phyloP scores from a whole-genome alignment of 345 rosid species.

The Brassica incana region DNA sequence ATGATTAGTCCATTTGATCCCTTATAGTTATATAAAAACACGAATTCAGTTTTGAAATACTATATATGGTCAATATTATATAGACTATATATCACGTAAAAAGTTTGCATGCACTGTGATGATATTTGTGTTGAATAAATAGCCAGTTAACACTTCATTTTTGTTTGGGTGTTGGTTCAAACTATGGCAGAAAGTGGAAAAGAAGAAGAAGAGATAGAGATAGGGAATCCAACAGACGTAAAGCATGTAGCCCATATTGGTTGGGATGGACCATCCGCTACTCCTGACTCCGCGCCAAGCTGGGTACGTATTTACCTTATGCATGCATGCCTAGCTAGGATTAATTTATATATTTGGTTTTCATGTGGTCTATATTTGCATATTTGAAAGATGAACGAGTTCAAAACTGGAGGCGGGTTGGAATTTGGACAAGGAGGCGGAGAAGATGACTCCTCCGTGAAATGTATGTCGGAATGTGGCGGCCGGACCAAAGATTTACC shows the following conservation, averaged over 20 bases:
- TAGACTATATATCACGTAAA: neutral
- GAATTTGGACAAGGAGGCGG: conserved; percentile 40
- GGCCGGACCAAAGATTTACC: conserved; percentile 33
- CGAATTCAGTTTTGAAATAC: neutral
- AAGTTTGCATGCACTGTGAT: neutral
- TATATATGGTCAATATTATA: neutral
- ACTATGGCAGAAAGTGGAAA: conserved; percentile 57
- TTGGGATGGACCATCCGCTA: conserved; percentile 66
- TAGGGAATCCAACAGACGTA: conserved; percentile 88
- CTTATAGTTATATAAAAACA: neutral
- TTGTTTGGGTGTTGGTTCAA: conserved; percentile 2
- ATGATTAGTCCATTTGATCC: neutral
- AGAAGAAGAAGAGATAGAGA: conserved; percentile 73
- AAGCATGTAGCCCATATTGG: conserved; percentile 96
- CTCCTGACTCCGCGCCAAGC: conserved; percentile 46
- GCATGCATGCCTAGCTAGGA: neutral
- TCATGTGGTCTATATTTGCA: neutral
- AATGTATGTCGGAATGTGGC: conserved; percentile 64
- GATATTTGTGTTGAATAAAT: neutral
- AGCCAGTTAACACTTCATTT: neutral
- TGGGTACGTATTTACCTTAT: conserved; percentile 43
- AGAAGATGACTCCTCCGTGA: conserved; percentile 42
- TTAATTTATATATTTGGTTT: neutral
- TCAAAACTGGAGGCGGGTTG: conserved; percentile 38
- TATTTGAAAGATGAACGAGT: conserved; percentile 63